Evolutionary conservation across 108 stramenopile species (phyloP), one percentile per base, ranked within the genome.

Genomic region (Cyclostephanos tholiformis): DNA sequence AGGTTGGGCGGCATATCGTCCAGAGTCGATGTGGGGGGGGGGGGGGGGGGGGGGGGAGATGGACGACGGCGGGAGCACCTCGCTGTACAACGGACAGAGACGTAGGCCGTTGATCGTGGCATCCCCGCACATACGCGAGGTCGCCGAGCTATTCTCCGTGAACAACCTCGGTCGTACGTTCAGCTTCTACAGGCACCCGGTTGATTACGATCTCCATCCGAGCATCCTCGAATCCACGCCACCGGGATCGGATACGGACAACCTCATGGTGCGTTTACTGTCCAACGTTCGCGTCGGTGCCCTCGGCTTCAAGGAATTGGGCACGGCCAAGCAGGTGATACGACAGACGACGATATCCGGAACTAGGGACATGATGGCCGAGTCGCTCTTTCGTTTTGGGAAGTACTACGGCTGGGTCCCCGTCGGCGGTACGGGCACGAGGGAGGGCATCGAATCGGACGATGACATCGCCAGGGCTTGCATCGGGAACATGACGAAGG

Each of bases 191-290:
- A 62, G 85, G 49, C 85, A 86, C 62, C 85, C 85, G 17, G 59
- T 83, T 17, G 85, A 86, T 67, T 86, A 86, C 65, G 82, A 86
- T 56, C 25, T 84, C 9, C 83, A 84, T 20, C 82, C 82, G 0
- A 52, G 58, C 22, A 67, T 81, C 41, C 56, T 59, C 23, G 36
- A 72, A 6, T 66, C 80, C 39, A 19, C 74, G 26, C 72, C 67
- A 17, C 72, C 72, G 17, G 73, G 65, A 16, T 67, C 72, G 29
- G 62, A 53, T 7, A 68, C 57, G 1, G 77, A 84, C 44, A 84
- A 86, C 74, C 82, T 80, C 65, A 20, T 84, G 22, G 67, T 66
- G 0, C 56, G 85, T 10, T 59, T 84, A 10, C 44, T 86, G 29
- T 78, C 76, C 19, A 50, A 65, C 69, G 63, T 72, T 12, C 72